Conservation (phyloP, 257 asterid genomes). For the Plantago elongata region DNA sequence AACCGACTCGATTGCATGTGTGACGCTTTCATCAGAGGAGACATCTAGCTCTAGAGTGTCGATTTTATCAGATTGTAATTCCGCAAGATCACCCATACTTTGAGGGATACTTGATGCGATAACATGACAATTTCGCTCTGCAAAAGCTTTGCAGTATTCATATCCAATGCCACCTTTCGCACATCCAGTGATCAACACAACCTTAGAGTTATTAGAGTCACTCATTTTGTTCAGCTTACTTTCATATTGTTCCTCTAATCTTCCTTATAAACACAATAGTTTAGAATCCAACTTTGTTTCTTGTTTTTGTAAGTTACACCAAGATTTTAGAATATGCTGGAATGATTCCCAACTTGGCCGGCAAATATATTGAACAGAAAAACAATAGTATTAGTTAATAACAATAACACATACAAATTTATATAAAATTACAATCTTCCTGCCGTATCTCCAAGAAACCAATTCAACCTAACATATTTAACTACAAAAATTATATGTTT, state of each 20-base stretch:
- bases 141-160: conserved; percentile 74
- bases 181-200: conserved; percentile 70
- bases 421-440: too few relatives aligned
- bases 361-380: background rate
- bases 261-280: conserved; percentile 7
- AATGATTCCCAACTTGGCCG: conserved; percentile 24
- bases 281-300: background rate
- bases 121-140: conserved; percentile 52
- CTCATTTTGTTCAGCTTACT: conserved; percentile 22
- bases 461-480: too few relatives aligned
- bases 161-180: conserved; percentile 83
- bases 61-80: conserved; percentile 36
- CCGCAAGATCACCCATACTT: conserved; percentile 38
- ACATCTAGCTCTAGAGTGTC: conserved; percentile 62
- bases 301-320: conserved; percentile 15
- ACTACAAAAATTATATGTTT: background rate
- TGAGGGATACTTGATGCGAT: conserved; percentile 47
- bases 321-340: conserved; percentile 21
- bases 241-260: background rate
- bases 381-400: background rate
- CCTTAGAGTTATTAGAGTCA: conserved; percentile 32
- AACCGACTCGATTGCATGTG: conserved; percentile 30
- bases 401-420: too few relatives aligned
- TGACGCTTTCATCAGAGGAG: conserved; percentile 49
- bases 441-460: too few relatives aligned